Evolutionary conservation across 345 rosid species (phyloP), one percentile per base, ranked within the genome.

Genomic region (Syzygium oleosum): DNA sequence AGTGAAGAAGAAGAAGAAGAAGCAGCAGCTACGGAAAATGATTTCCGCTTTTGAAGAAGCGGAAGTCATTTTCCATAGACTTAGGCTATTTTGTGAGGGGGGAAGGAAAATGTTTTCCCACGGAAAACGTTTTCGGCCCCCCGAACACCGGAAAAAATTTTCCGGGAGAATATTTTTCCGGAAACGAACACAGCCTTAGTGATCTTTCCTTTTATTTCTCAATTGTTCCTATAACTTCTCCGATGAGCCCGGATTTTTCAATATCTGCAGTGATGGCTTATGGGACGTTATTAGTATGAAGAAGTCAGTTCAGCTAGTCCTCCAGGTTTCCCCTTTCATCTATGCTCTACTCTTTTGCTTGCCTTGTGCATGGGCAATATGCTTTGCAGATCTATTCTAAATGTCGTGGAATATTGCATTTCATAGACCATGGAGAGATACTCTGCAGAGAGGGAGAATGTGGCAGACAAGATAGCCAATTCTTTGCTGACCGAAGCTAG

Each of bases 271-370:
- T 88, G 99, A 97, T 87, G 99, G 99, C 53, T 91, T 98, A 85
- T 97, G 99, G 99, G 99, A 97, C 85, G 99, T 96, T 77, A 91
- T 98, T 61, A 91, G 96, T 86, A 52, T 89, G 51, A 95, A 92
- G 91, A 98, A 95, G 91, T 96, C 99, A 85, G 85, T 90, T 90
- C 98, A 97, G 92, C 92, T 98, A 52, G 94, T 91, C 54, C 86
- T 86, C 54, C 94, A 97, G 98, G 99, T 96, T 92, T 51, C n/a
- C 61, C 88, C 23, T 90, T 22, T 21, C 41, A 55, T 83, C 12
- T 84, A 34, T 38, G 13, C 53, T 53, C 83, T 12, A 80, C 49
- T 43, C 55, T 84, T 52, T 63, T 63, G 31, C 22, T 84, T 17
- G 63, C 41, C 38, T 55, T 41, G 38, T 7, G 12, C 8, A 23